Conservation (phyloP, 2,329 filamentous ascomycete species). For the Macroventuria anomochaeta region DNA sequence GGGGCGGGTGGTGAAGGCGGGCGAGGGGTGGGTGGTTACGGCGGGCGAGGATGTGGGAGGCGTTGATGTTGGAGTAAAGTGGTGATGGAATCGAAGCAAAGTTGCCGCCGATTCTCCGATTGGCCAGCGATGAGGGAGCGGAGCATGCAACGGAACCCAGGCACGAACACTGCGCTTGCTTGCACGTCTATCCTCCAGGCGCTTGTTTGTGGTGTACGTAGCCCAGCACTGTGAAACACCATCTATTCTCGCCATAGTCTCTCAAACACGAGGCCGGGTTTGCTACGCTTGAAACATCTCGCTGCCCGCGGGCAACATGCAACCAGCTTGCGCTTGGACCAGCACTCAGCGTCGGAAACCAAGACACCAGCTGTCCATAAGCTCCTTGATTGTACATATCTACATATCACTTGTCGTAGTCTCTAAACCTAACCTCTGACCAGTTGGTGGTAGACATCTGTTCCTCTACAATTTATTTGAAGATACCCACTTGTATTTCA, state of each 20-base stretch:
- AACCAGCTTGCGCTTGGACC: conserved; percentile 37
- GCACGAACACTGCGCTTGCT: conserved; percentile 2
- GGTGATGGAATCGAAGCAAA: conserved; percentile 35
- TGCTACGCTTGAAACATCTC: conserved; percentile 4
- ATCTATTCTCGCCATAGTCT: neutral
- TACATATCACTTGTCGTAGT: conserved; percentile 11
- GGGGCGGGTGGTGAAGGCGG: conserved; percentile 20
- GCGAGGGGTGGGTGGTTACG: neutral
- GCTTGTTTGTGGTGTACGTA: neutral
- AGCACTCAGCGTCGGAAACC: conserved; percentile 36
- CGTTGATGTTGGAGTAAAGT: conserved; percentile 5
- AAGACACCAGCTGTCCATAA: conserved; percentile 46
- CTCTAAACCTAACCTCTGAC: conserved; percentile 21
- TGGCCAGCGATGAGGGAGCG: too few relatives aligned
- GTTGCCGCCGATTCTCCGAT: conserved; percentile 34
- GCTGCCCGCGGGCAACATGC: conserved; percentile 4
- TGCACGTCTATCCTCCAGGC: neutral
- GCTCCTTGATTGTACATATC: conserved; percentile 28
- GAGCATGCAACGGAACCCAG: too few relatives aligned
- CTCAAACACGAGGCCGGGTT: neutral
- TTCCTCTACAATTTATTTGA: conserved; percentile 25
- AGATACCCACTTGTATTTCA: conserved; percentile 37
- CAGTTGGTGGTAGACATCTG: conserved; percentile 28
- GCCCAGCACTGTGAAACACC: neutral
- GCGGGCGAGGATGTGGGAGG: neutral